These are phyloP conservation scores for Geranium rotundifolium DNA, from an alignment of 345 rosid species.

Conservation along the genomic window DNA sequence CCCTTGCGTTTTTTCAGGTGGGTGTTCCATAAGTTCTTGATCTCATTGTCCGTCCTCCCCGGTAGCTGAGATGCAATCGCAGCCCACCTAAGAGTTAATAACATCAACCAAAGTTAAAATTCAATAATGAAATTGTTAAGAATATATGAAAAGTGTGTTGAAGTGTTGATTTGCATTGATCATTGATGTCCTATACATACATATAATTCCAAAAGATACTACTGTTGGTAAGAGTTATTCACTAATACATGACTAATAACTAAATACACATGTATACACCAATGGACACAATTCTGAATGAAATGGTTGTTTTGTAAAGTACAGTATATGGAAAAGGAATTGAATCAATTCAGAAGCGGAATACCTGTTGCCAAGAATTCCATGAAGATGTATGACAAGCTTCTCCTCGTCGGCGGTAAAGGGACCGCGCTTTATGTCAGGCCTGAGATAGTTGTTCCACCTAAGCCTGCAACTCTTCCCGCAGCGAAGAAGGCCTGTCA, in stretches of 20 bases:
- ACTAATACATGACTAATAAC: no score
- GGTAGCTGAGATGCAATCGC: constrained; percentile 88
- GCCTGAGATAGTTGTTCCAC: constrained; percentile 91
- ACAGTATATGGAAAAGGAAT: no score
- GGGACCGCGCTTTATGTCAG: constrained; percentile 92
- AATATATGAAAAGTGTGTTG: no score
- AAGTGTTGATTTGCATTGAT: not conserved
- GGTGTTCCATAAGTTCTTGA: constrained; percentile 90
- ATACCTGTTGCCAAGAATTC: constrained; percentile 91
- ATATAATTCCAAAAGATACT: no score
- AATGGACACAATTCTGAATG: no score
- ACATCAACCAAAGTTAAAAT: no score
- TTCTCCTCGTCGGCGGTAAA: constrained; percentile 84
- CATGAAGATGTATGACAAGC: constrained; percentile 87
- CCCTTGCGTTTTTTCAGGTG: constrained; percentile 99
- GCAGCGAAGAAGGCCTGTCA: constrained; percentile 74
- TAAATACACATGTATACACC: no score
- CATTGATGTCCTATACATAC: no score
- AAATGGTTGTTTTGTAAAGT: no score
- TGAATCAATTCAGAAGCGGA: no score
- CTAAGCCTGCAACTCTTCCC: constrained; percentile 97
- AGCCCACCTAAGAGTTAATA: constrained; percentile 94
- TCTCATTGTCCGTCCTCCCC: constrained; percentile 95
- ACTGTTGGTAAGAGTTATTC: no score
- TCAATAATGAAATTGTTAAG: no score